Evolutionary conservation across 768 basidiomycete species (phyloP), one percentile per base, ranked within the genome.

Genomic region (Suillus cothurnatus): DNA sequence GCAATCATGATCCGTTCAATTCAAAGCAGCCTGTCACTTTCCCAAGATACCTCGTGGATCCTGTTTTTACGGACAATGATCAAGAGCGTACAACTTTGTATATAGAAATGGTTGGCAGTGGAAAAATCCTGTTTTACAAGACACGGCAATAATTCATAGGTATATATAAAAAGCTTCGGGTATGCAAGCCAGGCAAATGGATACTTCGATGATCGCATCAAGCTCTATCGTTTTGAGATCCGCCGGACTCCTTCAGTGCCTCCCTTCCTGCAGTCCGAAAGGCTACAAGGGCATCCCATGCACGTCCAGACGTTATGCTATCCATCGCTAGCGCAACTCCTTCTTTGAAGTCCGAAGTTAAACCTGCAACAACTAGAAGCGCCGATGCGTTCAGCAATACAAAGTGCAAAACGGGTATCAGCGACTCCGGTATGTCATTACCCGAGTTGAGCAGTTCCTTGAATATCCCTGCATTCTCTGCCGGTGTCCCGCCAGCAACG

Each of bases 321-420:
- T 86, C 80, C 69, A 83, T 79, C 31, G 94, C 95, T 67, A 91
- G 70, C 65, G 79, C 76, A 0, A 91, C 87, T 2, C 94, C 95
- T 21, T 94, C 84, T 69, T 83, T 83, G 72, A 85, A 94, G 71
- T 87, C 84, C 38, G 74, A 74, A 26, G 91, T 94, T 53, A 90
- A 64, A 6, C 95, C 95, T 7, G 93, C 88, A 4, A 98, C 88
- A 32, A 95, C 88, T 49, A 99, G 79, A 64, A 99, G 75, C 17
- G 95, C 96, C 6, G 95, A 89, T 3, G 96, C 87, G 71, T 99
- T 98, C 79, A 99, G 79, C 65, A 95, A 78, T 66, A 99, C 93
- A 74, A 95, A 99, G 71, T 97, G 89, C 58, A 88, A 77, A 43
- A 97, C 84, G 0, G 95, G 85, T 11, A 78, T 80, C 65, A 94